Evolutionary conservation across 2,329 filamentous ascomycete species (phyloP), one percentile per base, ranked within the genome.

Genomic region (Trichoderma sp.): DNA sequence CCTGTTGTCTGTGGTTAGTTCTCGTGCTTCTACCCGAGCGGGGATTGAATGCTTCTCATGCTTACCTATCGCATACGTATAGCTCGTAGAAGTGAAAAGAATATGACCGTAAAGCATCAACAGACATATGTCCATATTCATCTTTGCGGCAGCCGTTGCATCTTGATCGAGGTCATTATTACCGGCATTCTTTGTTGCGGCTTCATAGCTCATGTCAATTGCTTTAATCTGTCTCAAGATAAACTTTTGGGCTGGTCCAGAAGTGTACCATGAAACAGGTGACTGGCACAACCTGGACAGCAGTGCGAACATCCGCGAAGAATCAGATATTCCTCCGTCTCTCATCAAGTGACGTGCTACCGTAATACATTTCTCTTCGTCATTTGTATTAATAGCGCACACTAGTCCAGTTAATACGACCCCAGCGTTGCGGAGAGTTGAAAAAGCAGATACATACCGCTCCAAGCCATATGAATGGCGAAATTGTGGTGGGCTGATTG

Each of bases 21-120:
- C n/a, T 47, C 18, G 2, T 28, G 4, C 12, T 28, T 1, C n/a
- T 11, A 18, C 21, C 24, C 14, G 4, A 5, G 9, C 2, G 24
- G 12, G 3, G 56, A 15, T 24, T 6, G 24, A 6, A 9, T n/a
- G 34, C 18, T 32, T 15, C 26, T 21, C 24, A 5, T n/a, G 80
- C 83, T 75, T 82, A 90, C 91, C 95, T 39, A 98, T 83, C 0
- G 96, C 93, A 76, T 92, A 93, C 15, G 90, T 90, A 81, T 96
- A 97, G 75, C 91, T 94, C 64, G 91, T 93, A 3, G 93, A 94
- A 0, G 91, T 91, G 76, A 94, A 94, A 6, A 98, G 86, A 73
- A 98, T 94, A 78, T 98, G 93, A 0, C 93, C 96, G 78, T 98
- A 98, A 1, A 97, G 87, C 80, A 95, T 92, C 14, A 99, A 87